These are phyloP conservation scores for Syzygium malaccense DNA, from an alignment of 441 rosid genomes.

Conservation along the genomic window DNA sequence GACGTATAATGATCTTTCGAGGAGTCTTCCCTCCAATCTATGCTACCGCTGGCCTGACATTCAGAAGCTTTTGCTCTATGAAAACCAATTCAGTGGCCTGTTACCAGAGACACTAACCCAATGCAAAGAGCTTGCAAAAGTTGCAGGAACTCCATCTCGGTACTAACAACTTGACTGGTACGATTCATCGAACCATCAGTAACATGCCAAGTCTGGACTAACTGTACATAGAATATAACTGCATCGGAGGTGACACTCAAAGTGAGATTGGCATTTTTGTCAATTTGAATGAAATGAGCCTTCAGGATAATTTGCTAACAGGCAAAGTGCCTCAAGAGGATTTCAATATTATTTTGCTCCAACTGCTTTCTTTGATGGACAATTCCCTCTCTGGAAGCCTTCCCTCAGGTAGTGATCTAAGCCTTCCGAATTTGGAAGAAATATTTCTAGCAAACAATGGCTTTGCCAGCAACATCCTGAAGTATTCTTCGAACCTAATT, in stretches of 20 bases:
- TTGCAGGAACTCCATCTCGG: not conserved
- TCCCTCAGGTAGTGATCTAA: not conserved
- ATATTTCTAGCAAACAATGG: no score
- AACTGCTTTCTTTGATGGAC: fast-evolving
- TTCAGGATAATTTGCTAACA: fast-evolving
- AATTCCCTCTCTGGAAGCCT: no score
- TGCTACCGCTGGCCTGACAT: not conserved
- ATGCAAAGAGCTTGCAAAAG: not conserved
- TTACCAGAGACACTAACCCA: not conserved
- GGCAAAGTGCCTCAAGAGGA: not conserved
- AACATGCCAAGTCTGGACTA: not conserved
- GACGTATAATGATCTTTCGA: not conserved
- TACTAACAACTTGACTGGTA: not conserved
- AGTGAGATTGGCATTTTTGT: not conserved
- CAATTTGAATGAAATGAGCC: fast-evolving
- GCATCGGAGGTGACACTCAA: not conserved
- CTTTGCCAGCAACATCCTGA: no score
- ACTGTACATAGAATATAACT: not conserved
- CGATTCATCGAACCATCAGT: not conserved
- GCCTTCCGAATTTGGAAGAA: not conserved
- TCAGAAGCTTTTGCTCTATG: not conserved
- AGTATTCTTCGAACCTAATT: no score
- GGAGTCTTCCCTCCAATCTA: not conserved
- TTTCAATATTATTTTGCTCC: not conserved
- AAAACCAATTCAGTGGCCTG: not conserved